Percentiles rank a stretch among this genome's conserved stretches.
Evolutionary conservation across 306 rosid genomes (phyloP).

Genomic region (Hippophae tibetana): DNA sequence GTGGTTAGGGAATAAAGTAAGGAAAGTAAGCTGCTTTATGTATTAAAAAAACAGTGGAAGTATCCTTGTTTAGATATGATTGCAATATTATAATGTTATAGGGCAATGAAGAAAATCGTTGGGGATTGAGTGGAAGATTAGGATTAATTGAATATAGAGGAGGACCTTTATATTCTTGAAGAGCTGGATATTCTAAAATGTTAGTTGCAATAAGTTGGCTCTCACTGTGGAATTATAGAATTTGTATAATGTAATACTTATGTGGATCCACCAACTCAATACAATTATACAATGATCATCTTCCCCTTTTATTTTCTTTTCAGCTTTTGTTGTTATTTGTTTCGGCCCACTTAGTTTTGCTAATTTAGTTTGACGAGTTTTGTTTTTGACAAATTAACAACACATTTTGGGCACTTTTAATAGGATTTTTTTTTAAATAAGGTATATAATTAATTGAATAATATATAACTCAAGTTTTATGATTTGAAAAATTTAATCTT

Average conservation of each 20-base stretch:
- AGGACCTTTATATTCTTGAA: constrained; percentile 25
- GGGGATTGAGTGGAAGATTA: constrained; percentile 28
- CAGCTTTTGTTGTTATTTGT: too few species aligned
- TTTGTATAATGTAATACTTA: not conserved
- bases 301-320: too few species aligned
- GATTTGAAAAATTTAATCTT: too few species aligned
- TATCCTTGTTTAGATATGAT: not conserved
- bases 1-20: constrained; percentile 17
- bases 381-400: too few species aligned
- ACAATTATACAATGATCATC: too few species aligned
- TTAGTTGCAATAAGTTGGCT: not conserved
- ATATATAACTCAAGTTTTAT: too few species aligned
- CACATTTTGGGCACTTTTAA: too few species aligned
- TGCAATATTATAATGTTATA: constrained; percentile 7
- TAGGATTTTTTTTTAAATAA: too few species aligned
- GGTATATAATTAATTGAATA: too few species aligned
- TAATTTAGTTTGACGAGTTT: too few species aligned
- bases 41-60: not conserved
- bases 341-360: not conserved
- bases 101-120: constrained; percentile 6
- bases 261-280: not conserved
- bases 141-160: constrained; percentile 9
- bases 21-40: constrained; percentile 11
- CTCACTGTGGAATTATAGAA: not conserved
- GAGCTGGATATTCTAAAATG: constrained; percentile 27